Evolutionary conservation across 75 land plant genomes (phyloP), one percentile per base, ranked within the genome.

Genomic region (Chamaecyparis obtusa): DNA sequence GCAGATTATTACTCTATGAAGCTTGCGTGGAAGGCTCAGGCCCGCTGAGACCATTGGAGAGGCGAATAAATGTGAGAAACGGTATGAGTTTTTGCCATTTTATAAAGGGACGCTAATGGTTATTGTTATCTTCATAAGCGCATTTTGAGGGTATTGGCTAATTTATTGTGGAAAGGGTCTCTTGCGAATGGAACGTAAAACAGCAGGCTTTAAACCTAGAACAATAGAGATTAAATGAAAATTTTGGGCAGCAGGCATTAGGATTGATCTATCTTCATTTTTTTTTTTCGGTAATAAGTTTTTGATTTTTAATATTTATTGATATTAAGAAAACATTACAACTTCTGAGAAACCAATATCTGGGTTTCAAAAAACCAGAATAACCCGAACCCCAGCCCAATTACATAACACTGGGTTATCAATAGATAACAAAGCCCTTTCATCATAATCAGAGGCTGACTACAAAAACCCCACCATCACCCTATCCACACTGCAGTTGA

Each of bases 21-120:
- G 91, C 97, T 1, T 94, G 97, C 81, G 90, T 95, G 80, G 92
- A 93, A 60, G 94, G 94, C 30, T 90, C 92, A 33, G 93, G 94
- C 72, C 97, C 98, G 5, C 88, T 96, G 84, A 87, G 91, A 78
- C 85, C 95, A 3, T 93, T 95, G 77, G 97, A 96, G 67, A 92
- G 90, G 86, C 83, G 98, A 60, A 57, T 92, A 43, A 94, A 95
- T 91, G 90, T 92, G 19, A 88, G 89, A 84, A 89, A 90, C 86
- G 93, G 95, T 94, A 74, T 36, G 6, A 37, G 21, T 39, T 39
- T 85, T 41, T 19, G 39, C 9, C 39, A 78, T 16, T 19, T 39
- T 64, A 24, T 64, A 7, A 60, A 64, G n/a, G 69, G 30, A 64
- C n/a, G 7, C n/a, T 64, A 24, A 24, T 6, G 9, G 69, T 64